phyloP scores from a whole-genome alignment of 1,139 yeast genomes.

The Hanseniaspora gamundiae region DNA sequence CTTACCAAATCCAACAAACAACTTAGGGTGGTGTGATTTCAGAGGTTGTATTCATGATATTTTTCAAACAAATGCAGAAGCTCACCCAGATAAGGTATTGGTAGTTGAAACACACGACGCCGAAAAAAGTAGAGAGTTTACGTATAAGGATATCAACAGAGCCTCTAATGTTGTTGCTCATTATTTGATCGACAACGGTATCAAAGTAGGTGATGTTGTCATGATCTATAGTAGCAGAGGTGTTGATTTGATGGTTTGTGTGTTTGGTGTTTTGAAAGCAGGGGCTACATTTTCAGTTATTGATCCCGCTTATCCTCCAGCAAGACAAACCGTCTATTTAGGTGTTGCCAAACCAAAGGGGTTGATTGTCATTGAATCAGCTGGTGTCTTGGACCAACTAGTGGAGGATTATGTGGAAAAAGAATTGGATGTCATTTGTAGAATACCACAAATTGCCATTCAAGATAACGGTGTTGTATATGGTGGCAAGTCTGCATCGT shows the following conservation, averaged over 20 bases:
- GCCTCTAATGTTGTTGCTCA: conserved; percentile 94
- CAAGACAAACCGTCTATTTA: conserved; percentile 85
- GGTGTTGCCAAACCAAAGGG: conserved; percentile 91
- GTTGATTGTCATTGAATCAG: conserved; percentile 77
- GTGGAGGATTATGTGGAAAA: conserved; percentile 66
- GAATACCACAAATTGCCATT: conserved; percentile 66
- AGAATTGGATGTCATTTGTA: conserved; percentile 59
- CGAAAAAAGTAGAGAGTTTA: conserved; percentile 56
- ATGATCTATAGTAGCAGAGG: conserved; percentile 98
- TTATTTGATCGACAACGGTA: conserved; percentile 68
- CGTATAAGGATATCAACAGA: conserved; percentile 75
- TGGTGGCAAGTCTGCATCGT: conserved; percentile 40
- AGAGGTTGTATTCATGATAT: conserved; percentile 96
- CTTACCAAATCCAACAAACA: conserved; percentile 79
- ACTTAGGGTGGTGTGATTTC: conserved; percentile 83
- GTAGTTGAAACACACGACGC: conserved; percentile 76
- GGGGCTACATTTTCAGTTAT: conserved; percentile 98
- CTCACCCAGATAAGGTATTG: conserved; percentile 75
- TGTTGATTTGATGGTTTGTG: conserved; percentile 91
- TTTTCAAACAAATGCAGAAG: conserved; percentile 71
- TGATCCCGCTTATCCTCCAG: conserved; percentile 98
- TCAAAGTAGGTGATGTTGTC: conserved; percentile 83
- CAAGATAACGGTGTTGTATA: conserved; percentile 62
- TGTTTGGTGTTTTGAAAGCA: conserved; percentile 93
- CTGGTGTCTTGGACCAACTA: conserved; percentile 65